Evolutionary conservation across 2,329 filamentous ascomycete genomes (phyloP), one percentile per base, ranked within the genome.

Genomic region (Botrytis deweyae): DNA sequence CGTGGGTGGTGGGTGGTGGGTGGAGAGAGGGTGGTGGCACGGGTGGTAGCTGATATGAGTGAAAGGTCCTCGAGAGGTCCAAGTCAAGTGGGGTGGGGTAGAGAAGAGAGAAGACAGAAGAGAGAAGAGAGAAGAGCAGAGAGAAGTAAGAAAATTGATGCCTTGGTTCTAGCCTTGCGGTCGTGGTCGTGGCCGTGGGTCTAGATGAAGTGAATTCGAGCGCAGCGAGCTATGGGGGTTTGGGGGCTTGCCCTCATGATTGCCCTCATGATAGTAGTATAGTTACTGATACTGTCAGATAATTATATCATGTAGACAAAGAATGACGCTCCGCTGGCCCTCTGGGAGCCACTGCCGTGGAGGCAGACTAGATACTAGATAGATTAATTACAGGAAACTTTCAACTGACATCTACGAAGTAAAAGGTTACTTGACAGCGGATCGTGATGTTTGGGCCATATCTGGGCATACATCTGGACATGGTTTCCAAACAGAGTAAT

Each of bases 311-410:
- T 29, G 8, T 61, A 36, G 25, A 12, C 58, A 61, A 22, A 14
- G 8, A 61, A 38, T 61, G 58, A 61, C 58, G 58, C 58, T 61
- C 58, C 33, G 33, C 58, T 61, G 58, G 58, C 58, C 58, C 29
- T 61, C 58, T 10, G 29, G 55, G 55, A 29, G 58, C 58, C 58
- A 61, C 58, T 61, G 58, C 58, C 58, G 58, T 61, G 58, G 58
- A 22, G 58, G 58, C 58, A 61, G 58, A 38, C 58, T 38, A 38
- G 58, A 25, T 29, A 20, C 33, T 33, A 33, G 33, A 4, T 33
- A 33, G 33, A 33, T 33, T 33, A 14, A 16, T 18, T 18, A 65
- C n/a, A n/a, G 29, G 38, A 64, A 64, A 22, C 59, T 9, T 12
- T 22, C 36, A 40, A n/a, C 22, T 16, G 20, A 63, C 36, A 16